Evolutionary conservation across 2,329 filamentous ascomycete genomes (phyloP).

Genomic region (Pyricularia sp.): DNA sequence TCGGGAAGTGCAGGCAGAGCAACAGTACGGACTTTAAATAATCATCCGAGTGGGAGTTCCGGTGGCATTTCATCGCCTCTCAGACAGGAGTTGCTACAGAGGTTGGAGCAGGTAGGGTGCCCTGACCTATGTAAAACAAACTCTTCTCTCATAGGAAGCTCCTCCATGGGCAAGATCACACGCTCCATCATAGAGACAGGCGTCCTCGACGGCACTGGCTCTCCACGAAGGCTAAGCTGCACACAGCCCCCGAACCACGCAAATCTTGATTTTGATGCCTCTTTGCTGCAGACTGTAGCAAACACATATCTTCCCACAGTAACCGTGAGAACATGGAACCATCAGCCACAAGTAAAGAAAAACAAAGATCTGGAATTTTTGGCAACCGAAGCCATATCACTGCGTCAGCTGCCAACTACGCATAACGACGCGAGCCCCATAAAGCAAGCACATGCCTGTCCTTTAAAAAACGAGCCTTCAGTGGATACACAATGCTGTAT

Average conservation of each 20-base stretch:
- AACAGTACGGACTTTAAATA: background rate
- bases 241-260: background rate
- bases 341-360: background rate
- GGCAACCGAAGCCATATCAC: background rate
- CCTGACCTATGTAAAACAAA: background rate
- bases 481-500: background rate
- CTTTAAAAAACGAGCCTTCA: background rate
- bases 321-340: background rate
- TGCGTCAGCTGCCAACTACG: background rate
- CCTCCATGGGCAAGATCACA: background rate
- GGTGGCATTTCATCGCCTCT: background rate
- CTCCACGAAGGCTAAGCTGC: background rate
- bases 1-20: background rate
- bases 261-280: background rate
- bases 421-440: background rate
- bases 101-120: background rate
- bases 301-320: background rate
- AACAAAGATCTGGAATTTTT: background rate
- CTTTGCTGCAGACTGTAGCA: background rate
- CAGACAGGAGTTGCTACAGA: background rate
- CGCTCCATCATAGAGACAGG: background rate
- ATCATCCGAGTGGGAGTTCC: background rate
- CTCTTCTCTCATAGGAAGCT: background rate
- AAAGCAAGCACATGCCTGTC: background rate
- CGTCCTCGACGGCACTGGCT: background rate